Evolutionary conservation across 2,329 filamentous ascomycete species (phyloP).

Genomic region (Talaromyces pinophilus): DNA sequence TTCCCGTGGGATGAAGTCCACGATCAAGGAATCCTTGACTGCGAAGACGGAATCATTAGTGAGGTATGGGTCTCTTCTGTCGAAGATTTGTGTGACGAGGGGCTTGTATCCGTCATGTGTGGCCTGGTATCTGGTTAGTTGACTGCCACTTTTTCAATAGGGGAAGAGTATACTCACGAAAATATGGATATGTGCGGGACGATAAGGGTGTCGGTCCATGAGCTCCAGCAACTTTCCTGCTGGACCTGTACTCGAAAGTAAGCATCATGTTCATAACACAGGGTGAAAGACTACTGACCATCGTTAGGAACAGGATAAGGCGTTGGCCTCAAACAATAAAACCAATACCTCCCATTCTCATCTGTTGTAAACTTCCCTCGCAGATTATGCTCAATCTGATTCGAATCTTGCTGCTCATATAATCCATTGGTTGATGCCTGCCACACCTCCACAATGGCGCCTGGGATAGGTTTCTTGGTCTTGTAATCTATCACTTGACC

Average conservation of each 20-base stretch:
- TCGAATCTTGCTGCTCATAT: slow-evolving; percentile 72
- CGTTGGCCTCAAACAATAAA: slow-evolving; percentile 64
- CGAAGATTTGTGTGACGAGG: slow-evolving; percentile 77
- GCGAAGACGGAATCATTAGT: slow-evolving; percentile 61
- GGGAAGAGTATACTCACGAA: slow-evolving; percentile 30
- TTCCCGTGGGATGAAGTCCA: slow-evolving; percentile 58
- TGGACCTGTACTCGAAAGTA: slow-evolving; percentile 45
- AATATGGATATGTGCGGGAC: slow-evolving; percentile 64
- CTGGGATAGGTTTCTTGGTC: slow-evolving; percentile 65
- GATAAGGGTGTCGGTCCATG: slow-evolving; percentile 62
- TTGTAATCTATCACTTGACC: slow-evolving; percentile 60
- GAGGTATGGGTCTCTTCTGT: slow-evolving; percentile 64
- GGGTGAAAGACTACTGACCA: slow-evolving; percentile 32
- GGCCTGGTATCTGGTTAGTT: slow-evolving; percentile 20
- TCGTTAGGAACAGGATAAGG: slow-evolving; percentile 59
- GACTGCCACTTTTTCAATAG: background rate
- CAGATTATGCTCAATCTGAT: slow-evolving; percentile 72
- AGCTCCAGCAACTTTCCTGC: slow-evolving; percentile 59
- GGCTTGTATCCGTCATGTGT: slow-evolving; percentile 63
- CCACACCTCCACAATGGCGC: slow-evolving; percentile 74
- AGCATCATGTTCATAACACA: slow-evolving; percentile 20
- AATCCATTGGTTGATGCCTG: slow-evolving; percentile 72
- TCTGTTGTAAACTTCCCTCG: slow-evolving; percentile 72
- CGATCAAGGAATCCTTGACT: slow-evolving; percentile 60
- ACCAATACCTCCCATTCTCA: slow-evolving; percentile 62